Base-by-base conservation (phyloP, 257 asterid species). In the Eucommia ulmoides region DNA sequence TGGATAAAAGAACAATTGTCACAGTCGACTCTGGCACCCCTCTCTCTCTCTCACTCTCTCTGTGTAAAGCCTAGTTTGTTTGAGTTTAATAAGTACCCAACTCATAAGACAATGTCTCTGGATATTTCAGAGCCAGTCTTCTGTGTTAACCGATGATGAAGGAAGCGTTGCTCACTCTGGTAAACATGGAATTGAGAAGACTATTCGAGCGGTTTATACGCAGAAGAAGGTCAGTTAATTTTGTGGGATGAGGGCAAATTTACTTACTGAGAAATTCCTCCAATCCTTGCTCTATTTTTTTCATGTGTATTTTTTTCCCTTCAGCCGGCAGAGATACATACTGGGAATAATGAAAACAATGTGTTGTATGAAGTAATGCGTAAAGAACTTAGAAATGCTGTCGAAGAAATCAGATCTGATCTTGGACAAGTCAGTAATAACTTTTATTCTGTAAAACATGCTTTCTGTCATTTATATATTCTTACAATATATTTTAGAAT, bases 371-470 rank as follows among this genome's bases (percentile, higher is more conserved):
- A 72, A 72, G 89, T 66, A 62, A 86, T 81, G 87, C 46, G 75
- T 44, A 83, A 86, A 65, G 93, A 85, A 66, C 77, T 89, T 55
- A 69, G 88, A 72, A 65, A 73, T 71, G 96, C 98, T 53, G 94
- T 78, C 66, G 75, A 83, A 51, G 92, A 86, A 67, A 78, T 85
- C 52, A 74, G 76, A 74, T 71, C 77, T 19, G 95, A 83, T 64
- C 74, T 86, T 67, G 80, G 83, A 67, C 93, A 85, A 33, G 98
- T 83, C 48, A 41, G 73, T 66, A 17, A 10, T 29, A 51, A n/a
- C 51, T 33, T n/a, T 8, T 4, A 19, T 16, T 42, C 19, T n/a
- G 8, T 19, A 6, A 38, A 38, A 38, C 45, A 5, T 5, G 45
- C 14, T 18, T 42, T 42, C 48, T 16, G 1, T 6, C 20, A 4